Base-by-base conservation (phyloP, 306 rosid species). In the Acacia confusa region DNA sequence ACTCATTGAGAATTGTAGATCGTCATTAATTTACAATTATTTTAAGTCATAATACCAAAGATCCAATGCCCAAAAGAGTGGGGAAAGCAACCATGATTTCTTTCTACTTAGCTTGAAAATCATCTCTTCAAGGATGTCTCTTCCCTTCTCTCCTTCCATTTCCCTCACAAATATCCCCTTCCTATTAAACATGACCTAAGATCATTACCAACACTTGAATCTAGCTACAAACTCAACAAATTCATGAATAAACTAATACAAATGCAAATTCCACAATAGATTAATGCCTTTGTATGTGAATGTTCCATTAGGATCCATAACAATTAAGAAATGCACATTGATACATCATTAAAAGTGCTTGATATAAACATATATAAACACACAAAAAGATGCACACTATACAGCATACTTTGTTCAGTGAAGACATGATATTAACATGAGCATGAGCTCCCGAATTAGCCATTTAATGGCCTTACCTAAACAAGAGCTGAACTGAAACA, bases 401-500 rank as follows among this genome's bases (percentile, higher is more conserved):
- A 30, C 8, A 32, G 55, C 55, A 71, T 43, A n/a, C 55, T 25
- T 60, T 70, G 36, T 72, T 79, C 60, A 9, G 3, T 27, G 77
- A 79, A 81, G 75, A 34, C 71, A 63, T 38, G 53, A 45, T 36
- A 64, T 14, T 34, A 70, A 40, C 36, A 65, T 27, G 40, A 72
- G 24, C 13, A 19, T 0, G 25, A 15, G 20, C 30, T 22, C 64
- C 24, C 10, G 12, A 53, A 53, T 19, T 13, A 58, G 64, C 30
- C 30, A 9, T 1, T 22, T 4, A 58, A 10, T 22, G 12, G 16
- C 61, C 16, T 52, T 44, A 15, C 4, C 50, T 68, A 44, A 61
- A 70, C 57, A 12, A 40, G 38, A 64, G 52, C 65, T 32, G 53
- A 63, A 81, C 53, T 22, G 17, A 65, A 86, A 57, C 36, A 79